Evolutionary conservation across 495 filamentous ascomycete species (phyloP).

Genomic region (Bryoglossum gracile): DNA sequence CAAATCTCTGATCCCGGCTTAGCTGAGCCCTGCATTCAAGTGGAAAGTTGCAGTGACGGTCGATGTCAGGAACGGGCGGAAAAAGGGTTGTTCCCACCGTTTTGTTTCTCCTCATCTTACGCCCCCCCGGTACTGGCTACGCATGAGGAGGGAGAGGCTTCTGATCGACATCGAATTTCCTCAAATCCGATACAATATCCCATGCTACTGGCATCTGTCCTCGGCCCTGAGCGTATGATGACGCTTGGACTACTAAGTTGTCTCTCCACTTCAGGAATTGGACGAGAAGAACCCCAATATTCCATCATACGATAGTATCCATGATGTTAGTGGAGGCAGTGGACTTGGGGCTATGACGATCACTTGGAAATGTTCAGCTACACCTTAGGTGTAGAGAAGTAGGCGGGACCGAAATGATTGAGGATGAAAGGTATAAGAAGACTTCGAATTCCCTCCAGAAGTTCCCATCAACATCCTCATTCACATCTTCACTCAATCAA

Average conservation of each 20-base stretch:
- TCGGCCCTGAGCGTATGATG: background rate
- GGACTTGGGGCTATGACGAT: conserved; percentile 5
- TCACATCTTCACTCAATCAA: conserved; percentile 14
- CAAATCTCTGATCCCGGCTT: background rate
- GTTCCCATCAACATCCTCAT: conserved; percentile 15
- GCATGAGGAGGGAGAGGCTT: background rate
- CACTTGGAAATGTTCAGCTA: too few species aligned
- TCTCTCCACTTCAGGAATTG: background rate
- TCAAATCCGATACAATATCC: background rate
- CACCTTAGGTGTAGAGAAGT: background rate
- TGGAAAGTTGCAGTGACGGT: background rate
- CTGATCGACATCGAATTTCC: conserved; percentile 4
- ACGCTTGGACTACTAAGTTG: background rate
- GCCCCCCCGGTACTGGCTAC: background rate
- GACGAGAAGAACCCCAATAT: background rate
- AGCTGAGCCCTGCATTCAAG: conserved; percentile 4
- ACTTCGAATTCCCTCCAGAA: background rate
- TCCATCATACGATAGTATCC: too few species aligned
- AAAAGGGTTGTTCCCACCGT: background rate
- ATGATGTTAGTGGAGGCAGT: background rate
- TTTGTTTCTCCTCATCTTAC: background rate
- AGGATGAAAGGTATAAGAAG: conserved; percentile 11
- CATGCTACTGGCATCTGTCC: background rate
- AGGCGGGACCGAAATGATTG: background rate
- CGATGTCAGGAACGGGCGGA: conserved; percentile 2